Evolutionary conservation across 805 yeast species (phyloP).

Genomic region (Pichia cabralensis): DNA sequence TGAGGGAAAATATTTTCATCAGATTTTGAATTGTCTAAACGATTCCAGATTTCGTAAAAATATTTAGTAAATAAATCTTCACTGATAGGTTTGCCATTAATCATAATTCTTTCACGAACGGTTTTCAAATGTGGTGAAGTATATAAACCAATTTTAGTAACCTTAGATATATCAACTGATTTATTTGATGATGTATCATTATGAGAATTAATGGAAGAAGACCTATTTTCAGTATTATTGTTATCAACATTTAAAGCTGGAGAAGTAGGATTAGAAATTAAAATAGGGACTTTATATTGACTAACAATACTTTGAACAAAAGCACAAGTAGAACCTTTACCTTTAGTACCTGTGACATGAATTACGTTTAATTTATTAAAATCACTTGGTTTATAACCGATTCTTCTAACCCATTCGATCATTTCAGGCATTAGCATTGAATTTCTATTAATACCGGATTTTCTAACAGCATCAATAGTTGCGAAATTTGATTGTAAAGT

Average conservation of each 20-base stretch:
- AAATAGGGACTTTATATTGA: slow-evolving; percentile 40
- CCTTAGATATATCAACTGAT: slow-evolving; percentile 12
- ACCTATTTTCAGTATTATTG: not conserved
- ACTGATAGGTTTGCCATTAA: slow-evolving; percentile 76
- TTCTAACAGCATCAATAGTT: slow-evolving; percentile 71
- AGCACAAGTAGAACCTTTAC: slow-evolving; percentile 97
- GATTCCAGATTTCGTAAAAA: slow-evolving; percentile 92
- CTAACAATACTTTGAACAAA: slow-evolving; percentile 72
- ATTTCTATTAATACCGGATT: slow-evolving; percentile 52
- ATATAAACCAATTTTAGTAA: slow-evolving; percentile 75
- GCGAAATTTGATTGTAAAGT: slow-evolving; percentile 87
- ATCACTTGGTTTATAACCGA: slow-evolving; percentile 57
- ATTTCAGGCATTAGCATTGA: slow-evolving; percentile 75
- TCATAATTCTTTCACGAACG: slow-evolving; percentile 84
- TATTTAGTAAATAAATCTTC: slow-evolving; percentile 77
- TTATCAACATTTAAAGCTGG: not conserved
- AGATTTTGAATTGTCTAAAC: slow-evolving; percentile 42
- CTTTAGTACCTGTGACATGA: slow-evolving; percentile 96
- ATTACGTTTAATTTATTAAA: slow-evolving; percentile 68
- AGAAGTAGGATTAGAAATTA: slow-evolving; percentile 3
- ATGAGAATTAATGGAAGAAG: not conserved
- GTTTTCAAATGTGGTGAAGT: slow-evolving; percentile 94
- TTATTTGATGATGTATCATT: slow-evolving; percentile 1
- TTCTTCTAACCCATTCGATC: slow-evolving; percentile 65
- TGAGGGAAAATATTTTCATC: slow-evolving; percentile 55